Percentiles rank a stretch among this genome's conserved stretches.
These are phyloP conservation scores for Aspergillus hancockii DNA, from an alignment of 495 filamentous ascomycete species.

Conservation along the genomic window DNA sequence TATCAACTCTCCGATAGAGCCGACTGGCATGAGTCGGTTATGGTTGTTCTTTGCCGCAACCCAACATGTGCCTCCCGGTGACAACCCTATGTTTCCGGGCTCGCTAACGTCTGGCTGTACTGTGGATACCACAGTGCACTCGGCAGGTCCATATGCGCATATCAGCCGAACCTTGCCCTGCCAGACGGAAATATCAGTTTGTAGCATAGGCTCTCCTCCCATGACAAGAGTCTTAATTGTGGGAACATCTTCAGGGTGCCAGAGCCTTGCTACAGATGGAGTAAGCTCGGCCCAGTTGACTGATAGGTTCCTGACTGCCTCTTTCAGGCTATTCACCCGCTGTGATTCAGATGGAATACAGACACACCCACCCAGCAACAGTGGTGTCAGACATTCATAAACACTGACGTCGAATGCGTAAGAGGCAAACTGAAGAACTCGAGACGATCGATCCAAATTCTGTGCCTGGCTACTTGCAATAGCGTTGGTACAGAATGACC, in stretches of 20 bases:
- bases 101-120: not conserved
- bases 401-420: slow-evolving; percentile 24
- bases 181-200: slow-evolving; percentile 20
- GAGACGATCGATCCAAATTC: slow-evolving; percentile 5
- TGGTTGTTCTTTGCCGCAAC: slow-evolving; percentile 47
- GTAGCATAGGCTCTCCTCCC: slow-evolving; percentile 30
- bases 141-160: slow-evolving; percentile 40
- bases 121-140: slow-evolving; percentile 48
- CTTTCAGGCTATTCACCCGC: slow-evolving; percentile 28
- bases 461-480: not conserved
- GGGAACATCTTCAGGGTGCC: slow-evolving; percentile 30
- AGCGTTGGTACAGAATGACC: slow-evolving; percentile 25
- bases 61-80: slow-evolving; percentile 30
- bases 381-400: slow-evolving; percentile 12
- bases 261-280: slow-evolving; percentile 44
- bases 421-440: slow-evolving; percentile 23
- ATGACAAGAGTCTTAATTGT: slow-evolving; percentile 35
- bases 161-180: slow-evolving; percentile 9
- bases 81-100: slow-evolving; percentile 1
- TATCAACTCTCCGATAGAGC: slow-evolving; percentile 52
- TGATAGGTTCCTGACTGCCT: slow-evolving; percentile 22
- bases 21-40: slow-evolving; percentile 46
- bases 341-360: slow-evolving; percentile 30
- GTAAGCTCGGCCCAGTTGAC: slow-evolving; percentile 36
- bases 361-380: slow-evolving; percentile 22